Evolutionary conservation across 257 asterid genomes (phyloP), one percentile per base, ranked within the genome.

Genomic region (Gentiana dahurica): DNA sequence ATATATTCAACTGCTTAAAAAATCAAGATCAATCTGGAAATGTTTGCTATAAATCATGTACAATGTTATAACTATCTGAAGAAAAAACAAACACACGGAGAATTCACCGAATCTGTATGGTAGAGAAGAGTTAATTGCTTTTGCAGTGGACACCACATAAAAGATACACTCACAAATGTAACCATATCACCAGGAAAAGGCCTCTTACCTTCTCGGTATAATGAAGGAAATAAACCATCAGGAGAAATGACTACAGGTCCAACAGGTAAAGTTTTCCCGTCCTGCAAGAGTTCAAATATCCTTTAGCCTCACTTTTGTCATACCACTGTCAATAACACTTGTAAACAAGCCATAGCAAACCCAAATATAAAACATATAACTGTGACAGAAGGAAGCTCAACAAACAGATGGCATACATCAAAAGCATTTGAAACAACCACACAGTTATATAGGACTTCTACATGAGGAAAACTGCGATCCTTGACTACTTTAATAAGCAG

Each of bases 221-320:
- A 64, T 36, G 97, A 92, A 53, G 99, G 97, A 72, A 92, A 86
- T 70, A 92, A 72, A 65, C 99, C 99, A 67, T 92, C 97, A 1
- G 99, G 99, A 34, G 99, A 92, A 68, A 92, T 92, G 66, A 92
- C 97, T 71, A 92, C 99, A 34, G 99, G 99, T 59, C 99, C 99
- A 58, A 35, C 71, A n/a, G 99, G 99, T 66, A 92, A 74, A 68
- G 95, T 80, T 59, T 86, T 89, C 61, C 99, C 99, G 61, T 92
- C 99, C 99, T 92, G 82, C 79, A 64, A 63, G 64, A 39, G 49
- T 59, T 55, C 43, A 33, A 53, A 10, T 57, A 41, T 39, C 49
- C 10, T 66, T 47, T 47, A n/a, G 24, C 8, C 24, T 6, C 48
- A 37, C 33, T 48, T 37, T 59, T 24, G 59, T 15, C 24, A 15